These are phyloP conservation scores for Cryoendolithus antarcticus DNA, from an alignment of 2,329 filamentous ascomycete species.

Conservation along the genomic window DNA sequence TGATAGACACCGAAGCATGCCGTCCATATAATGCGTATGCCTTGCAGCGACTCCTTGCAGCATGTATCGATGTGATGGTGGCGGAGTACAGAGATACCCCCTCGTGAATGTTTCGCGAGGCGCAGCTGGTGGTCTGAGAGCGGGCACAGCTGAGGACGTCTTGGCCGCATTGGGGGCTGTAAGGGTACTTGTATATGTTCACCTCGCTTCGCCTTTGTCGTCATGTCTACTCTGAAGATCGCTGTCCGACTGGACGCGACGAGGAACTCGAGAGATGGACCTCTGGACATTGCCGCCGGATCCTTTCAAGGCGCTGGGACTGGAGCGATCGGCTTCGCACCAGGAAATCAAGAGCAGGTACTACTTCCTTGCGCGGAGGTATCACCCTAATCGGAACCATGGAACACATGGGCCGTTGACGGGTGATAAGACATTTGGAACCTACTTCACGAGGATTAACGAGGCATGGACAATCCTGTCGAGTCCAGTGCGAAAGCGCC, in stretches of 20 bases:
- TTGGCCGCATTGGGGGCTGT: too few species aligned
- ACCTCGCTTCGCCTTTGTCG: neutral
- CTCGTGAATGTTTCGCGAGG: too few species aligned
- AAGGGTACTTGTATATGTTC: too few species aligned
- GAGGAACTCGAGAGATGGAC: slow-evolving; percentile 1
- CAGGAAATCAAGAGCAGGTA: slow-evolving; percentile 83
- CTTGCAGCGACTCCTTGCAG: too few species aligned
- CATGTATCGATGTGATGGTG: too few species aligned
- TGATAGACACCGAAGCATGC: too few species aligned
- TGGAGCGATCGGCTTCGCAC: slow-evolving; percentile 58
- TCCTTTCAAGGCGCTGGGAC: slow-evolving; percentile 68
- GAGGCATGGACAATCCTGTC: slow-evolving; percentile 19
- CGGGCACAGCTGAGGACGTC: too few species aligned
- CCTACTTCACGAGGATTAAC: slow-evolving; percentile 20
- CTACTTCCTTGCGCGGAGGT: slow-evolving; percentile 73
- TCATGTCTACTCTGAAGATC: neutral
- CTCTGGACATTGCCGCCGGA: slow-evolving; percentile 39
- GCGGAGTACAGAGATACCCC: too few species aligned
- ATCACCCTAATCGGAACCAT: slow-evolving; percentile 52
- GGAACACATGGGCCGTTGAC: slow-evolving; percentile 28
- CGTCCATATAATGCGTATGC: too few species aligned
- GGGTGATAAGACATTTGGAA: slow-evolving; percentile 1
- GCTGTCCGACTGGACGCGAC: neutral
- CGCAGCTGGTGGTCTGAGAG: too few species aligned
- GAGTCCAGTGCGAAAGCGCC: slow-evolving; percentile 16